These are phyloP conservation scores for Pyrus communis DNA, from an alignment of 306 rosid genomes.

Conservation along the genomic window DNA sequence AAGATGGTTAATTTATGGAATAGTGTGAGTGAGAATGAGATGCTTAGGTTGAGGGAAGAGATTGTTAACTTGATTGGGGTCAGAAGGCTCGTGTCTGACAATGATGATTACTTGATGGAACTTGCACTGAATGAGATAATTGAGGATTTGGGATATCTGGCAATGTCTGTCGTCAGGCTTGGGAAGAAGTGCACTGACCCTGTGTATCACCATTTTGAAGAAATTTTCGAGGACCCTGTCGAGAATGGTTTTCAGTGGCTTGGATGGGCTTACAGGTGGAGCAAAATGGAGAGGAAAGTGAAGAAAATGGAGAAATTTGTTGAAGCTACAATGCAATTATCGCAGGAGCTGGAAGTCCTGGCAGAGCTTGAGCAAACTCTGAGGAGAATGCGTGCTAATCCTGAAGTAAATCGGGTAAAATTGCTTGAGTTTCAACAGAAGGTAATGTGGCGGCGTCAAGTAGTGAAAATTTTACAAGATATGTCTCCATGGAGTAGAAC, in stretches of 20 bases:
- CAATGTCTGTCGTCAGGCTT: slow-evolving; percentile 56
- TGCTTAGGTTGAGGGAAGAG: slow-evolving; percentile 38
- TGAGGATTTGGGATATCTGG: slow-evolving; percentile 40
- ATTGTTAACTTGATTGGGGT: slow-evolving; percentile 52
- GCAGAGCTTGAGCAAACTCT: slow-evolving; percentile 51
- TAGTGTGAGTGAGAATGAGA: slow-evolving; percentile 44
- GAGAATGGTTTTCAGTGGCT: slow-evolving; percentile 37
- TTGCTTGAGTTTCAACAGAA: slow-evolving; percentile 47
- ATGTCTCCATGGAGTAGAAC: slow-evolving; percentile 73
- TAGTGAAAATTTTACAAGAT: slow-evolving; percentile 46
- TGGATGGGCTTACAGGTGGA: slow-evolving; percentile 69
- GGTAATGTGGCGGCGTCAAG: slow-evolving; percentile 55
- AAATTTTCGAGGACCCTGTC: slow-evolving; percentile 46
- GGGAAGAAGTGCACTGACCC: slow-evolving; percentile 57
- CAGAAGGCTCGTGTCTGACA: slow-evolving; percentile 49
- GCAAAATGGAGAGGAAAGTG: slow-evolving; percentile 78
- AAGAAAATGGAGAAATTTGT: slow-evolving; percentile 80
- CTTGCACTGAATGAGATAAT: slow-evolving; percentile 63
- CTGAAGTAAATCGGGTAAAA: slow-evolving; percentile 9
- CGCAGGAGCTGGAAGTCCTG: slow-evolving; percentile 55
- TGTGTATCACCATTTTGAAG: slow-evolving; percentile 44
- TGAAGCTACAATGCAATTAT: slow-evolving; percentile 39
- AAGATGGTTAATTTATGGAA: slow-evolving; percentile 68
- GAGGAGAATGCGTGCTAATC: slow-evolving; percentile 41
- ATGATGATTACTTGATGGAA: slow-evolving; percentile 49